Evolutionary conservation across 768 basidiomycete species (phyloP).

Genomic region (Tubosaeta sp.): DNA sequence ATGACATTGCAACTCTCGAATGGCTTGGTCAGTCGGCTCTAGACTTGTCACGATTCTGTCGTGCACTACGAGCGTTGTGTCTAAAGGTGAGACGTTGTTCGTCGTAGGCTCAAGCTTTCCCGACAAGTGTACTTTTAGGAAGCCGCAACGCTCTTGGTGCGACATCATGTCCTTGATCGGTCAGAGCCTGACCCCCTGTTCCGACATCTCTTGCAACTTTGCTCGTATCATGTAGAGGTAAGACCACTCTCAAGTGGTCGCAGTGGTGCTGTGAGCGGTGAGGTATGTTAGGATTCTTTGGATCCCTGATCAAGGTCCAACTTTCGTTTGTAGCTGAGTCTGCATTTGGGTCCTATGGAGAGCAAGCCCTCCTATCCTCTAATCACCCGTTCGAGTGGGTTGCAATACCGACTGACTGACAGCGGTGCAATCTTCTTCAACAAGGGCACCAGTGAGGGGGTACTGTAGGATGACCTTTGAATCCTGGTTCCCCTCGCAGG

Average conservation of each 20-base stretch:
- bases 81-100: conserved; percentile 40
- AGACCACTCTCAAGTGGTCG: conserved; percentile 66
- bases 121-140: conserved; percentile 31
- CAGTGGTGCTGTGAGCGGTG: conserved; percentile 75
- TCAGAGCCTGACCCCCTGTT: conserved; percentile 59
- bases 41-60: conserved; percentile 53
- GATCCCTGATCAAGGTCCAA: neutral
- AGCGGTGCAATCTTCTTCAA: conserved; percentile 64
- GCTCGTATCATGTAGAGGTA: conserved; percentile 69
- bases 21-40: conserved; percentile 60
- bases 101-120: neutral
- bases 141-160: conserved; percentile 52
- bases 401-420: conserved; percentile 73
- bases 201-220: conserved; percentile 54
- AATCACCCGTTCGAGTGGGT: conserved; percentile 49
- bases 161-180: conserved; percentile 57
- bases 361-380: conserved; percentile 30
- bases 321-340: conserved; percentile 43
- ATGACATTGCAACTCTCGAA: conserved; percentile 62
- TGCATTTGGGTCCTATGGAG: conserved; percentile 53
- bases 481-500: neutral
- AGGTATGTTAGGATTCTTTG: conserved; percentile 39
- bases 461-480: conserved; percentile 39
- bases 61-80: conserved; percentile 57
- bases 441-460: conserved; percentile 62